Evolutionary conservation across 2,329 filamentous ascomycete species (phyloP).

Genomic region (Apiospora saccharicola): DNA sequence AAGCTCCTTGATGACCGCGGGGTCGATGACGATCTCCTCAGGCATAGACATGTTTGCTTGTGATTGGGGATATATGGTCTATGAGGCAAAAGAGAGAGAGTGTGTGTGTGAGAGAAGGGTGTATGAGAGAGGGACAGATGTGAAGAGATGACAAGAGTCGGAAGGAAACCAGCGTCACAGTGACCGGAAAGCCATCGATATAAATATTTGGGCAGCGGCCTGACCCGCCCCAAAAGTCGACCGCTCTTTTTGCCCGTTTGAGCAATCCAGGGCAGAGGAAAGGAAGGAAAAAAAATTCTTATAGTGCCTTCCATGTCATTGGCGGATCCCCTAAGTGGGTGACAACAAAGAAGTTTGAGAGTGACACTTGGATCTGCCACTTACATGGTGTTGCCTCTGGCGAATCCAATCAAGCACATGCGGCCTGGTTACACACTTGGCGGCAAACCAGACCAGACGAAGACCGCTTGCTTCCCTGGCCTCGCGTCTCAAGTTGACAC

Average conservation of each 20-base stretch:
- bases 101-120: not conserved
- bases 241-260: constrained; percentile 20
- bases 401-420: constrained; percentile 17
- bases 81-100: not conserved
- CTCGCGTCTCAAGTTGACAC: not conserved
- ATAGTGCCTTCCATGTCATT: constrained; percentile 20
- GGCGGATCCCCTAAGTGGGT: constrained; percentile 21
- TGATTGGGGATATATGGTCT: not conserved
- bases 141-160: constrained; percentile 20
- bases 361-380: constrained; percentile 15
- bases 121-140: constrained; percentile 5
- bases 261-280: constrained; percentile 5
- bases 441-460: constrained; percentile 5
- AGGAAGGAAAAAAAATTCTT: constrained; percentile 15
- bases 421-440: not conserved
- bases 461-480: not conserved
- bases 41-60: constrained; percentile 23
- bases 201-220: constrained; percentile 5
- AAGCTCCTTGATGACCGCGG: constrained; percentile 43
- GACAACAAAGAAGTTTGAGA: constrained; percentile 14
- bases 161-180: constrained; percentile 2
- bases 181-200: constrained; percentile 2
- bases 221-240: constrained; percentile 7
- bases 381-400: constrained; percentile 18
- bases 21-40: constrained; percentile 40